Percentiles rank a stretch among this genome's conserved stretches.
These are phyloP conservation scores for Trichoderma pleuroti DNA, from an alignment of 2,329 filamentous ascomycete genomes.

Conservation along the genomic window DNA sequence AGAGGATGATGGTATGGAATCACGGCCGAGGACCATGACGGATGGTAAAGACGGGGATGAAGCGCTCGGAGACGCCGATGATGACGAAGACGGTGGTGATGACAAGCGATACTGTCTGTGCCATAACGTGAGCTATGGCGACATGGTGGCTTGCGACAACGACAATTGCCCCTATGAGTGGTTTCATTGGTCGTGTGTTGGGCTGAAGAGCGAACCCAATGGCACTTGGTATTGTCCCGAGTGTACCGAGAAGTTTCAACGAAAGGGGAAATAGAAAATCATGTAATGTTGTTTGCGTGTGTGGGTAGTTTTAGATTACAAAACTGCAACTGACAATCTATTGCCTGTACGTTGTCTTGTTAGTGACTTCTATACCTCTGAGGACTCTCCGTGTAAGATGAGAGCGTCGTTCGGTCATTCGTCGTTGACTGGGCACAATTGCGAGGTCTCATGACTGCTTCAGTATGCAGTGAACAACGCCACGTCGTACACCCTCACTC, in stretches of 20 bases:
- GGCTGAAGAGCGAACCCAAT: constrained; percentile 63
- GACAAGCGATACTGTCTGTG: constrained; percentile 83
- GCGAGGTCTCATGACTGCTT: background rate
- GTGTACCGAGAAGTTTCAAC: constrained; percentile 53
- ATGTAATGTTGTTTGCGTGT: background rate
- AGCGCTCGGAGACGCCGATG: constrained; percentile 51
- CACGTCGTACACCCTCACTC: constrained; percentile 57
- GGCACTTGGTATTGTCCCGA: constrained; percentile 66
- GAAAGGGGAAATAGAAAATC: constrained; percentile 29
- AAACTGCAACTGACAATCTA: background rate
- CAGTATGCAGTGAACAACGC: constrained; percentile 53
- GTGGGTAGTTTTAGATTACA: background rate
- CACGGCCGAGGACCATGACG: constrained; percentile 31
- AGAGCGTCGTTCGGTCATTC: background rate
- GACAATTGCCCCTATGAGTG: constrained; percentile 76
- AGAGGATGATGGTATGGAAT: constrained; percentile 44
- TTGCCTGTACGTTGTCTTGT: background rate
- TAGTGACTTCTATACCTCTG: background rate
- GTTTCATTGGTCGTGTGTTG: constrained; percentile 80
- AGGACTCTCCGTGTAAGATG: background rate
- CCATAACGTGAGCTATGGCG: constrained; percentile 77
- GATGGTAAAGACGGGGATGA: constrained; percentile 45
- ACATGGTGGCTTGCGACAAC: constrained; percentile 89
- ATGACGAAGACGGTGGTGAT: constrained; percentile 68
- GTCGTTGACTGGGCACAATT: background rate